A percentile compares a stretch with the other conserved stretches of the same genome.
phyloP scores from a whole-genome alignment of 2,329 filamentous ascomycete genomes.

The Aspergillus cejpii region DNA sequence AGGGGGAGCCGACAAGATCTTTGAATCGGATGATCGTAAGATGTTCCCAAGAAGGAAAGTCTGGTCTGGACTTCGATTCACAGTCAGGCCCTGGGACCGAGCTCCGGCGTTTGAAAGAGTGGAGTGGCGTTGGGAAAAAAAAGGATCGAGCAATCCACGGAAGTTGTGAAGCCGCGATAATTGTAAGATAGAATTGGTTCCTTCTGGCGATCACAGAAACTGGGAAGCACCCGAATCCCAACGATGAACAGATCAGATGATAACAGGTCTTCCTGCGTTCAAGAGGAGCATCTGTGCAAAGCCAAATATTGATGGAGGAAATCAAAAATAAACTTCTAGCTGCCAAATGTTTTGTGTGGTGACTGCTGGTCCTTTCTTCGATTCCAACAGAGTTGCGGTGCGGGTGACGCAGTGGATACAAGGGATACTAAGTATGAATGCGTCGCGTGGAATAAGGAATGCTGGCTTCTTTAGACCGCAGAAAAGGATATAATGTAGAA shows the following conservation, averaged over 20 bases:
- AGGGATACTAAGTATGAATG: slow-evolving; percentile 24
- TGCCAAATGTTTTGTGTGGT: slow-evolving; percentile 10
- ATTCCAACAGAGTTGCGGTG: slow-evolving; percentile 16
- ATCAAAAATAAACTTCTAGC: slow-evolving; percentile 10
- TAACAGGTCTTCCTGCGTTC: slow-evolving; percentile 16
- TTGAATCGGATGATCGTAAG: slow-evolving; percentile 16
- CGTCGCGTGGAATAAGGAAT: slow-evolving; percentile 28
- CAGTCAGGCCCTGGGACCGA: slow-evolving; percentile 1
- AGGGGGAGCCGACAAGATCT: slow-evolving; percentile 8
- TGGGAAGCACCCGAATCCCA: slow-evolving; percentile 17
- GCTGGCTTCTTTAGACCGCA: slow-evolving; percentile 7
- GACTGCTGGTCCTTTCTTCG: slow-evolving; percentile 6
- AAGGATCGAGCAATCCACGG: slow-evolving; percentile 12
- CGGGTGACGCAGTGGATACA: slow-evolving; percentile 26
- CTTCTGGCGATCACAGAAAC: slow-evolving; percentile 13
- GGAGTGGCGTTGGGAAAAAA: slow-evolving; percentile 14
- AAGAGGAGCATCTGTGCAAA: slow-evolving; percentile 17
- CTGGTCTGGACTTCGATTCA: slow-evolving; percentile 1
- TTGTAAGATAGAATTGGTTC: slow-evolving; percentile 6
- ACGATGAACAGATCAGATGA: slow-evolving; percentile 27
- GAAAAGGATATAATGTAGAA: too few species aligned
- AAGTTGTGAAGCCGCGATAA: slow-evolving; percentile 16
- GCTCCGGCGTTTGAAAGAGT: slow-evolving; percentile 2
- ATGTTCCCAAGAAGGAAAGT: slow-evolving; percentile 9
- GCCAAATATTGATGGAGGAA: slow-evolving; percentile 1